Conservation (phyloP, 2,329 filamentous ascomycete species). For the Aspergillus pseudoglaucus region DNA sequence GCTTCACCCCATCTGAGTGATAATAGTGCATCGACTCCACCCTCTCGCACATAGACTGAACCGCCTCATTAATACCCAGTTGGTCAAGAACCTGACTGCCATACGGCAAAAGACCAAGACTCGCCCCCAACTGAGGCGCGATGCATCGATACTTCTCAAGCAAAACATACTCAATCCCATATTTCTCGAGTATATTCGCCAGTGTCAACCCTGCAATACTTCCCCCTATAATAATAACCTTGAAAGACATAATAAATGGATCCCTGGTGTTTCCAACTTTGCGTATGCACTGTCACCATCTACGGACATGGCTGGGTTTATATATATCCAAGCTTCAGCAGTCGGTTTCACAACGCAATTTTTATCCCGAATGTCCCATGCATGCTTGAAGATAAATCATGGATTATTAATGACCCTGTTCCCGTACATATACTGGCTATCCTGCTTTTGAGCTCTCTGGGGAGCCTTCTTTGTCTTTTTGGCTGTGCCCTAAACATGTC, state of each 20-base stretch:
- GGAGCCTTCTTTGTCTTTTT: too few species aligned
- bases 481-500: too few species aligned
- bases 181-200: slow-evolving; percentile 41
- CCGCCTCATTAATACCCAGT: slow-evolving; percentile 34
- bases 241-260: neutral
- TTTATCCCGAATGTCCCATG: too few species aligned
- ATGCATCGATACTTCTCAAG: slow-evolving; percentile 37
- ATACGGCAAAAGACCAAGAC: slow-evolving; percentile 41
- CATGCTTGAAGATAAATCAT: too few species aligned
- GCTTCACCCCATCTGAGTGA: slow-evolving; percentile 3
- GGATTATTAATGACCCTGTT: too few species aligned
- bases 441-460: too few species aligned
- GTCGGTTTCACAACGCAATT: too few species aligned
- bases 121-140: slow-evolving; percentile 41
- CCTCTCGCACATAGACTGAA: slow-evolving; percentile 5
- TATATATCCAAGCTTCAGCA: too few species aligned
- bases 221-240: slow-evolving; percentile 46
- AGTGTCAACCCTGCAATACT: slow-evolving; percentile 44
- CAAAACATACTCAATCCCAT: slow-evolving; percentile 44
- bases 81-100: slow-evolving; percentile 46
- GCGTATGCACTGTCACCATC: too few species aligned
- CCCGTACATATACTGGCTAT: too few species aligned
- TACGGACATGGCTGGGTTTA: too few species aligned
- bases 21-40: neutral
- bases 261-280: too few species aligned